Evolutionary conservation across 306 rosid genomes (phyloP), one percentile per base, ranked within the genome.

Genomic region (Myrica gale): DNA sequence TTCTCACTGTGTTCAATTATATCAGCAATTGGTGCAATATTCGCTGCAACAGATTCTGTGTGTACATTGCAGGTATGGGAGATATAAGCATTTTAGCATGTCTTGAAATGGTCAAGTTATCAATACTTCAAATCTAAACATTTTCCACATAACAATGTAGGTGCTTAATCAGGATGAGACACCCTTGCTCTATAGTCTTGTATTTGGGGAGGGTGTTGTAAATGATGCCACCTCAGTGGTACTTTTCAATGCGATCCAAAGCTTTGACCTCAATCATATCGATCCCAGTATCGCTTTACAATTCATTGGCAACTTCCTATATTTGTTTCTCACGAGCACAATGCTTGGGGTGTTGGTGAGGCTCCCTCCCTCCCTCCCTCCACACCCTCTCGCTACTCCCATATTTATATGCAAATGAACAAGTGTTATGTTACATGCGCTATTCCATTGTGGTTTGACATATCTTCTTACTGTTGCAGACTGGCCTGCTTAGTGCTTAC

Each of bases 181-280:
- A 69, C 99, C 99, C 85, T 85, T 96, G 80, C 88, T 96, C 51
- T 96, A 96, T 80, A 96, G 98, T 84, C 96, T 96, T 82, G 99
- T 96, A 57, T 96, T 96, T 65, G 99, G 99, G 5, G 99, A 96
- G 85, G 97, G 99, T 70, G 99, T 96, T 16, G 99, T 96, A 41
- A 96, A 96, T 56, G 99, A 96, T 87, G 99, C 99, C 42, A 90
- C 99, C 37, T 96, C 99, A 32, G 94, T 96, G 66, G 99, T 96
- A 83, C 97, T 96, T 87, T 96, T 96, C 87, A 90, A 96, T 80
- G 99, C 99, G 42, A 90, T 92, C 79, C 86, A 96, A 81, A 92
- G 85, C 90, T 92, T 96, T 87, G 99, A 96, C 78, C 87, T 96
- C 65, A 82, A 82, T 57, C 80, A 82, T 15, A 32, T 92, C 66